Percentiles rank a stretch among this genome's conserved stretches.
phyloP scores from a whole-genome alignment of 805 yeast genomes.

The Candida coquimbonensis region DNA sequence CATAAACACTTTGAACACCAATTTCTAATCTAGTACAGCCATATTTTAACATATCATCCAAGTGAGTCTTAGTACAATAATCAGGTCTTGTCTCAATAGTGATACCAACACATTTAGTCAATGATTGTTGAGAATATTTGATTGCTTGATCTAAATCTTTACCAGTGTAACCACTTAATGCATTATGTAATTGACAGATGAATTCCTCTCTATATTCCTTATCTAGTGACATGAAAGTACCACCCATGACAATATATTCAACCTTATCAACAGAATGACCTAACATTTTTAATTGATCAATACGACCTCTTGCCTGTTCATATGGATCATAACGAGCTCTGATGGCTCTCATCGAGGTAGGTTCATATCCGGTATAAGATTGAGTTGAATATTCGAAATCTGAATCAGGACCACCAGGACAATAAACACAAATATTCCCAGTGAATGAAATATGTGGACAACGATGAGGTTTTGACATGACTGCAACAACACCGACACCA shows the following conservation, averaged over 20 bases:
- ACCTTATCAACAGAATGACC: constrained; percentile 98
- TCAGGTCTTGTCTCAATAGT: constrained; percentile 98
- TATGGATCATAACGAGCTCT: constrained; percentile 97
- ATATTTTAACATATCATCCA: constrained; percentile 90
- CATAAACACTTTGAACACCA: constrained; percentile 95
- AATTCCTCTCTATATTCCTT: constrained; percentile 84
- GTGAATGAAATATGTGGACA: constrained; percentile 99
- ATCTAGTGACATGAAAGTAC: constrained; percentile 95
- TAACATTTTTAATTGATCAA: constrained; percentile 88
- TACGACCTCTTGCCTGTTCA: constrained; percentile 96
- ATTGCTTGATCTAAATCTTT: constrained; percentile 86
- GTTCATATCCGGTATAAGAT: constrained; percentile 97
- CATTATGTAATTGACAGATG: constrained; percentile 87
- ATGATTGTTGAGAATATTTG: constrained; percentile 82
- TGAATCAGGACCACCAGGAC: constrained; percentile 99
- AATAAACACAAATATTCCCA: constrained; percentile 95
- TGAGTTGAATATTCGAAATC: constrained; percentile 98
- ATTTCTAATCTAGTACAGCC: constrained; percentile 96
- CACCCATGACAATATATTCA: constrained; percentile 98
- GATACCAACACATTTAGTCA: constrained; percentile 96
- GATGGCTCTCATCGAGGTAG: constrained; percentile 99
- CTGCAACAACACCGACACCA: constrained; percentile 98
- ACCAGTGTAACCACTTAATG: constrained; percentile 88
- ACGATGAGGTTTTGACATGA: constrained; percentile 98
- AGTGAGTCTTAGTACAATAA: constrained; percentile 92